Conservation (phyloP, 2,329 filamentous ascomycete species). For the Cladorrhinum sp. region DNA sequence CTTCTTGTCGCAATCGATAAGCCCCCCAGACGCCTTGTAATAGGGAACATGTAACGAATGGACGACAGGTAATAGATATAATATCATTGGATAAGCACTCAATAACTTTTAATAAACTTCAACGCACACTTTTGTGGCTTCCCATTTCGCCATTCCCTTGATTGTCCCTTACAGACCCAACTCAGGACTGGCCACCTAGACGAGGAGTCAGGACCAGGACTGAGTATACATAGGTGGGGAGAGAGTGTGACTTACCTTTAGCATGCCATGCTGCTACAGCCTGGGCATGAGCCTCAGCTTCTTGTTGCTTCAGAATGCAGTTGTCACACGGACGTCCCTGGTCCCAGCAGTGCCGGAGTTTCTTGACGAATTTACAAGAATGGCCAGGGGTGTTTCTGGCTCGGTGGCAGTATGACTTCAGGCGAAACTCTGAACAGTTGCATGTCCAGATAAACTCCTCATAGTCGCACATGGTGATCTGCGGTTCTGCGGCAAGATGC, state of each 20-base stretch:
- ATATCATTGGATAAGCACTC: no score
- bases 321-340: constrained; percentile 52
- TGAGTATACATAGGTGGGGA: not conserved
- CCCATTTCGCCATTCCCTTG: not conserved
- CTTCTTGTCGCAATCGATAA: no score
- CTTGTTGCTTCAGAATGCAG: constrained; percentile 34
- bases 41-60: no score
- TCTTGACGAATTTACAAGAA: constrained; percentile 65
- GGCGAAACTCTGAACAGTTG: constrained; percentile 55
- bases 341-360: constrained; percentile 58
- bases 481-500: not conserved
- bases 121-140: not conserved
- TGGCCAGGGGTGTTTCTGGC: constrained; percentile 70
- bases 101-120: no score
- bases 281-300: constrained; percentile 4
- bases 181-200: not conserved
- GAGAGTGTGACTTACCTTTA: constrained; percentile 2
- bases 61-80: no score
- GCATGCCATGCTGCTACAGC: constrained; percentile 4
- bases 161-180: not conserved
- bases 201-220: not conserved
- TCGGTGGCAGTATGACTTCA: constrained; percentile 70
- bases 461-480: constrained; percentile 61
- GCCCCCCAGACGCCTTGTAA: no score
- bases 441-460: constrained; percentile 68